Conservation (phyloP, 2,329 filamentous ascomycete species). For the Ophiosphaerella korrae region DNA sequence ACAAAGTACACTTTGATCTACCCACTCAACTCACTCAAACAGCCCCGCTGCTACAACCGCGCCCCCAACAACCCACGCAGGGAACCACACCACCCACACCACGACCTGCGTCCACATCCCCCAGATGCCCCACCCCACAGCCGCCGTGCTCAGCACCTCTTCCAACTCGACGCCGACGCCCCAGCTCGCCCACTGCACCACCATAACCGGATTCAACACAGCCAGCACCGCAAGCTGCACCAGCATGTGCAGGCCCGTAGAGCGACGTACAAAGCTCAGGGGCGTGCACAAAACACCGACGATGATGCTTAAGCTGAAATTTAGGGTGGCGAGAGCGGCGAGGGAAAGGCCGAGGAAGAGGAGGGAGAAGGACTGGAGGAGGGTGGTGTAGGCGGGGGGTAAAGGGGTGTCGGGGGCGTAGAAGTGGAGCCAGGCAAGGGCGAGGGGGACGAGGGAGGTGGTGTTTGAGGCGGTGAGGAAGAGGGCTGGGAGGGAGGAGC, state of each 20-base stretch:
- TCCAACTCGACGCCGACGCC: conserved; percentile 47
- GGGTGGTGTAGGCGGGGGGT: conserved; percentile 71
- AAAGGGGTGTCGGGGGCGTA: conserved; percentile 51
- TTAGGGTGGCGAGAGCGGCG: conserved; percentile 89
- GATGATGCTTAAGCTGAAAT: conserved; percentile 89
- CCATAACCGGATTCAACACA: conserved; percentile 40
- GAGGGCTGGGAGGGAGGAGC: conserved; percentile 45
- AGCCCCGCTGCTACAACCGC: conserved; percentile 36
- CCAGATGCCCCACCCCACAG: conserved; percentile 87
- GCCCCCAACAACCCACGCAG: conserved; percentile 75
- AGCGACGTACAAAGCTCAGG: conserved; percentile 70
- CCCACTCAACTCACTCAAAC: conserved; percentile 9
- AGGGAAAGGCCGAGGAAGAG: conserved; percentile 90
- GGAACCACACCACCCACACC: conserved; percentile 96
- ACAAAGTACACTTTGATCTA: not conserved
- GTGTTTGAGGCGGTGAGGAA: conserved; percentile 42
- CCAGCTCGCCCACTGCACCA: conserved; percentile 31
- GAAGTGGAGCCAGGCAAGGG: conserved; percentile 33
- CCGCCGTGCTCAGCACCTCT: conserved; percentile 70
- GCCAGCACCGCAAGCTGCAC: conserved; percentile 27
- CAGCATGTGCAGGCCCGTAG: conserved; percentile 7
- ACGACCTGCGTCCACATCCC: conserved; percentile 87
- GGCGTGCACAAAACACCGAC: conserved; percentile 80
- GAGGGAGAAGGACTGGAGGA: conserved; percentile 91
- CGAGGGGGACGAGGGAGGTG: conserved; percentile 40